phyloP scores from a whole-genome alignment of 1,284 basidiomycete genomes.

The Cryptococcus depauperatus region DNA sequence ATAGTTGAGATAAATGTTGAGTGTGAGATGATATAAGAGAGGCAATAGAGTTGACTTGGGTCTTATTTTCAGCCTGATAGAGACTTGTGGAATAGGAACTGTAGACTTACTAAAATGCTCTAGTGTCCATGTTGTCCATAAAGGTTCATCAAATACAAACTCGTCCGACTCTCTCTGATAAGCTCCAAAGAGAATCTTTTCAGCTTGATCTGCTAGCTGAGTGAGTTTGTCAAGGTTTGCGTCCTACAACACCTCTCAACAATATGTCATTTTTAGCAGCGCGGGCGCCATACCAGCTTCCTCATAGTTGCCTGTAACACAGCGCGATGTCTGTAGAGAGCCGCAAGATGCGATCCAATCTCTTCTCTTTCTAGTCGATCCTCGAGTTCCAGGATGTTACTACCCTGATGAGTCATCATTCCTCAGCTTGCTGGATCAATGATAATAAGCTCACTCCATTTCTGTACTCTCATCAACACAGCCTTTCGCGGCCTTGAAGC shows the following conservation, averaged over 20 bases:
- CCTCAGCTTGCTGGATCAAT: neutral
- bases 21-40: constrained; percentile 28
- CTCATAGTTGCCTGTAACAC: constrained; percentile 19
- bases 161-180: constrained; percentile 21
- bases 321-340: constrained; percentile 13
- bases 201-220: constrained; percentile 33
- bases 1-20: constrained; percentile 24
- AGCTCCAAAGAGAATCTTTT: constrained; percentile 36
- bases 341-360: constrained; percentile 21
- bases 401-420: constrained; percentile 7
- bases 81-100: neutral
- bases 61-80: neutral
- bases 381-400: constrained; percentile 27
- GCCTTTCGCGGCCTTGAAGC: constrained; percentile 34
- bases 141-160: constrained; percentile 30
- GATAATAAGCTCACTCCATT: constrained; percentile 29
- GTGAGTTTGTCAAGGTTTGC: constrained; percentile 29
- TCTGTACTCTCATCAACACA: constrained; percentile 25
- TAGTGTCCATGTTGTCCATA: constrained; percentile 42
- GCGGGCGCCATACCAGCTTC: constrained; percentile 28
- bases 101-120: constrained; percentile 30
- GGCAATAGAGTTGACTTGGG: constrained; percentile 33
- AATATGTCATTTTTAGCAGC: neutral
- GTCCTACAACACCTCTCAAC: constrained; percentile 17
- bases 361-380: constrained; percentile 30